These are phyloP conservation scores for Aspergillus terreus DNA, from an alignment of 2,329 filamentous ascomycete species.

Conservation along the genomic window DNA sequence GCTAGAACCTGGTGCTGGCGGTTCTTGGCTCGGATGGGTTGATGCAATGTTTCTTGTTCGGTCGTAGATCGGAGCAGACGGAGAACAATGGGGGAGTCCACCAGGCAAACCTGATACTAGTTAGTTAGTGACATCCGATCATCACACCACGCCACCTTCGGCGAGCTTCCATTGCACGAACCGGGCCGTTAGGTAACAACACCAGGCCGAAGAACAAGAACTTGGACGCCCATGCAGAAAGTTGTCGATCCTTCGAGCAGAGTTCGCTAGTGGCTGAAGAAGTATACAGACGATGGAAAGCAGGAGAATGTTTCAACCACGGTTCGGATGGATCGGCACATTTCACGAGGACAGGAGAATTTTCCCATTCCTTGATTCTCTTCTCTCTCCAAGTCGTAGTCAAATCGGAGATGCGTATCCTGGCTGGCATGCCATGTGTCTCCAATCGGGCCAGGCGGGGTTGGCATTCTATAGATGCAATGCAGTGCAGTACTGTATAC, in stretches of 20 bases:
- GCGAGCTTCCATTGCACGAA: background rate
- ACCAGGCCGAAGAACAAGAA: background rate
- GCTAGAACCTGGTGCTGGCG: background rate
- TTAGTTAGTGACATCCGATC: no score
- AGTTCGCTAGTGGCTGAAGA: background rate
- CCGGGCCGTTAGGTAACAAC: background rate
- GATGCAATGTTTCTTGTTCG: no score
- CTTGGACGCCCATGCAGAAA: background rate
- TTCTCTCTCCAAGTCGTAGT: background rate
- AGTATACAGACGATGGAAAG: background rate
- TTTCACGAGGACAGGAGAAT: background rate
- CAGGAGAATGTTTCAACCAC: background rate
- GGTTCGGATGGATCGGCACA: no score
- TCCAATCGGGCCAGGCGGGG: background rate
- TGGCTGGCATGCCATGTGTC: background rate
- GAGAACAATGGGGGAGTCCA: no score
- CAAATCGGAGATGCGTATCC: background rate
- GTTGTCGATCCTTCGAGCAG: background rate
- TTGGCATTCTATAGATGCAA: background rate
- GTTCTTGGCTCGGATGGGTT: no score
- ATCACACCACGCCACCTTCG: background rate
- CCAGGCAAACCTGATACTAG: no score
- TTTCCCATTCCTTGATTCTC: background rate
- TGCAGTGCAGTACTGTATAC: background rate
- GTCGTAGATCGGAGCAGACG: no score